Conservation (phyloP, 768 basidiomycete genomes). For the Megacollybia marginata region DNA sequence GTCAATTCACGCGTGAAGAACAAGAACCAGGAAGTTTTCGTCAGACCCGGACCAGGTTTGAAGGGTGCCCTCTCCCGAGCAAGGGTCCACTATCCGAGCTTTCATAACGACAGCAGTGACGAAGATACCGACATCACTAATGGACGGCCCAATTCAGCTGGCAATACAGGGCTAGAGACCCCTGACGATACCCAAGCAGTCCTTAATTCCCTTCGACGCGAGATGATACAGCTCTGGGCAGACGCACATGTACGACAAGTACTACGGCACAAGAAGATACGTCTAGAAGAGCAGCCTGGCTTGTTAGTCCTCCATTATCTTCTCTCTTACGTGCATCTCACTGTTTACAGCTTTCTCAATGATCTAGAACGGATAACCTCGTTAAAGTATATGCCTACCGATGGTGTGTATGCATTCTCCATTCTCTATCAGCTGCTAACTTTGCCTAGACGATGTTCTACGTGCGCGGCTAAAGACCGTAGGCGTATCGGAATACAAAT, state of each 20-base stretch:
- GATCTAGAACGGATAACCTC: constrained; percentile 60
- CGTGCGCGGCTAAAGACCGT: constrained; percentile 72
- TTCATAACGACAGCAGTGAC: not conserved
- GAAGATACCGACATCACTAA: constrained; percentile 6
- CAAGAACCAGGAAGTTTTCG: constrained; percentile 39
- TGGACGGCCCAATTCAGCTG: constrained; percentile 35
- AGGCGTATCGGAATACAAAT: constrained; percentile 75
- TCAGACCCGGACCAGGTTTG: constrained; percentile 63
- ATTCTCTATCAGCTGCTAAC: constrained; percentile 1
- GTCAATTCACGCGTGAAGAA: not conserved
- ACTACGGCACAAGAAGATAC: constrained; percentile 48
- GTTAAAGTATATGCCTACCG: constrained; percentile 56
- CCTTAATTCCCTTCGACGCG: constrained; percentile 48
- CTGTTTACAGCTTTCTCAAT: constrained; percentile 53
- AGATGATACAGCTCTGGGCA: constrained; percentile 63
- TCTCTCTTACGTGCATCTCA: not conserved
- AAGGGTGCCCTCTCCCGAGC: constrained; percentile 48
- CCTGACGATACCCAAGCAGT: constrained; percentile 55
- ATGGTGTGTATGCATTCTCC: constrained; percentile 35
- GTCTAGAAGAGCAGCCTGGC: constrained; percentile 65
- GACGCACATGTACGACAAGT: constrained; percentile 53
- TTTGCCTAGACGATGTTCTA: constrained; percentile 62
- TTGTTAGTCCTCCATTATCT: constrained; percentile 46
- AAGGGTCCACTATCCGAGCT: constrained; percentile 23
- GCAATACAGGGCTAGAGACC: constrained; percentile 38